These are phyloP conservation scores for Barnettozyma wickerhamii DNA, from an alignment of 805 yeast species.

Conservation along the genomic window DNA sequence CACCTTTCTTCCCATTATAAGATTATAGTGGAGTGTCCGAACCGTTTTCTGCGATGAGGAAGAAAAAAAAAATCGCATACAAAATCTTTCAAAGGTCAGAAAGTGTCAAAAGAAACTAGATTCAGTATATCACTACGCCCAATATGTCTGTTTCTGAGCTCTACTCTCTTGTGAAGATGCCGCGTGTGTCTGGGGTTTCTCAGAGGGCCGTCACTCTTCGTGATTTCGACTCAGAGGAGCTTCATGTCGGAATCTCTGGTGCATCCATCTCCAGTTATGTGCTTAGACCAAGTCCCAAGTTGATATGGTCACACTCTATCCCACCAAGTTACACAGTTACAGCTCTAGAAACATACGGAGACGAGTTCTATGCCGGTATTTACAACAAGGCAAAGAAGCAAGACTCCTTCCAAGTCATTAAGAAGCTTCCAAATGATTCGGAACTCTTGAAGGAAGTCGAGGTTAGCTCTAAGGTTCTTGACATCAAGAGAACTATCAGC, in stretches of 20 bases:
- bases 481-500: slow-evolving; percentile 8
- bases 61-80: background rate
- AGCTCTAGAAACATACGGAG: slow-evolving; percentile 11
- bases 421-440: slow-evolving; percentile 22
- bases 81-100: background rate
- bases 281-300: slow-evolving; percentile 47
- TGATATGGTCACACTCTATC: slow-evolving; percentile 48
- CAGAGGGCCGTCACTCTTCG: slow-evolving; percentile 15
- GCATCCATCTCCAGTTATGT: slow-evolving; percentile 32
- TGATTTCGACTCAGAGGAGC: slow-evolving; percentile 15
- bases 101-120: background rate
- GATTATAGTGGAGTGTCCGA: background rate
- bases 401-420: slow-evolving; percentile 16
- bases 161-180: slow-evolving; percentile 22
- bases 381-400: slow-evolving; percentile 18
- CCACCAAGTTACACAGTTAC: slow-evolving; percentile 40
- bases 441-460: slow-evolving; percentile 16
- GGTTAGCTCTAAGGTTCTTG: slow-evolving; percentile 10
- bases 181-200: slow-evolving; percentile 19
- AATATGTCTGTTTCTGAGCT: slow-evolving; percentile 24
- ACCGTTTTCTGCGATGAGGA: slow-evolving; percentile 2
- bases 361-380: slow-evolving; percentile 15
- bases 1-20: no score
- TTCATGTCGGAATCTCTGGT: slow-evolving; percentile 26
- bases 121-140: background rate